Evolutionary conservation across 2,329 filamentous ascomycete genomes (phyloP).

Genomic region (Chaetothyriales sp.): DNA sequence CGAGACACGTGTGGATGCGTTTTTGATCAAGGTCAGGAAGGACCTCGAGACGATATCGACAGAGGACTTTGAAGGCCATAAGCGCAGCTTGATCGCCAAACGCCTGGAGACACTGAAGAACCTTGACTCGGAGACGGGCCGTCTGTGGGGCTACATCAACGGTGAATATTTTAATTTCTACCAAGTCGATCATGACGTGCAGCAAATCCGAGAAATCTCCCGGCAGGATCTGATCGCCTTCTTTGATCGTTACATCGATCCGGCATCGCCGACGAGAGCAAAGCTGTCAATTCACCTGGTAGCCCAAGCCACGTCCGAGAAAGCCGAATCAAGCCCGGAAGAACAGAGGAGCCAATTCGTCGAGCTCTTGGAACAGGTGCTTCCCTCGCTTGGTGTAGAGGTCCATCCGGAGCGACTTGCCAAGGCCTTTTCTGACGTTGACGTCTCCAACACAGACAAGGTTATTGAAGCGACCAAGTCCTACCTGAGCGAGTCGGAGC

Average conservation of each 20-base stretch:
- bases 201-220: conserved; percentile 54
- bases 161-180: conserved; percentile 83
- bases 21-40: conserved; percentile 53
- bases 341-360: conserved; percentile 33
- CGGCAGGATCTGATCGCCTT: conserved; percentile 70
- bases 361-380: conserved; percentile 30
- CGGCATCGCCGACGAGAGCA: conserved; percentile 55
- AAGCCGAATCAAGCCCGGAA: conserved; percentile 18
- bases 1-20: conserved; percentile 73
- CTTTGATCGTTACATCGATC: conserved; percentile 60
- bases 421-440: conserved; percentile 30
- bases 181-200: conserved; percentile 64
- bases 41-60: conserved; percentile 62
- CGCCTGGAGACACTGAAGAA: conserved; percentile 87
- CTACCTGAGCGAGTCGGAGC: conserved; percentile 37
- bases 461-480: conserved; percentile 35
- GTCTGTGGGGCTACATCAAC: conserved; percentile 73
- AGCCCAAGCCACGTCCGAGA: conserved; percentile 48
- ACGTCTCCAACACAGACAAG: conserved; percentile 34
- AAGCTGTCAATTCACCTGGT: conserved; percentile 73
- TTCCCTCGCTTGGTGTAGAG: conserved; percentile 33
- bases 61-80: conserved; percentile 76
- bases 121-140: conserved; percentile 63
- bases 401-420: conserved; percentile 21
- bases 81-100: conserved; percentile 74